Evolutionary conservation across 768 basidiomycete genomes (phyloP).

Genomic region (Lyophyllum semitale): DNA sequence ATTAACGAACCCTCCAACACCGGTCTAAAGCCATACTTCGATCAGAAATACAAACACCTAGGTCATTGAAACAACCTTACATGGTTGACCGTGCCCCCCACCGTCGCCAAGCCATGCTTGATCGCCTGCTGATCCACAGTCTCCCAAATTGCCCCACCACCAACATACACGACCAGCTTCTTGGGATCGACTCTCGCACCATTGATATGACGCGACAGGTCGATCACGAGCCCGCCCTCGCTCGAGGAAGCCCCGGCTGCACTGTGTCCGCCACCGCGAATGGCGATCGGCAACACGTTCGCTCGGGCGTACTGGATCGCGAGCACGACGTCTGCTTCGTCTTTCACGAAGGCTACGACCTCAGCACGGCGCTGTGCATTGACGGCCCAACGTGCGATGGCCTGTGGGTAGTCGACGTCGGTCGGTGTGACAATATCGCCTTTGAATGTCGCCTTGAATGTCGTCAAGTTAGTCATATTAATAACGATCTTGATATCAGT

Average conservation of each 20-base stretch:
- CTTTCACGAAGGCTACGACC: conserved; percentile 20
- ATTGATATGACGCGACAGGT: conserved; percentile 26
- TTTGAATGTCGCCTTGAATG: conserved; percentile 13
- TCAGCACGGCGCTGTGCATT: conserved; percentile 16
- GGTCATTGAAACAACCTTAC: conserved; percentile 38
- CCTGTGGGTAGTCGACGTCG: conserved; percentile 9
- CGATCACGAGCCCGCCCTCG: conserved; percentile 41
- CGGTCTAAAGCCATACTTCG: conserved; percentile 43
- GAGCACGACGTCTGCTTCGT: conserved; percentile 11
- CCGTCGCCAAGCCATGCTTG: conserved; percentile 38
- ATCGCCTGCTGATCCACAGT: conserved; percentile 38
- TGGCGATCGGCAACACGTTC: conserved; percentile 26
- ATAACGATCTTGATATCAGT: neutral
- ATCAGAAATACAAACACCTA: neutral
- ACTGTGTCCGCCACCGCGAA: conserved; percentile 40
- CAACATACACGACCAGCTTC: conserved; percentile 31
- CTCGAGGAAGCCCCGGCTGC: conserved; percentile 33
- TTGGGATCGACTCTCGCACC: conserved; percentile 30
- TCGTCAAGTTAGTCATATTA: neutral
- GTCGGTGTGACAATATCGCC: conserved; percentile 14
- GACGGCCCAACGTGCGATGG: conserved; percentile 19
- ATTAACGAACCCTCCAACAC: conserved; percentile 47
- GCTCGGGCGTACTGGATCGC: conserved; percentile 16
- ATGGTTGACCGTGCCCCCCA: conserved; percentile 45
- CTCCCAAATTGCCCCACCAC: conserved; percentile 40